These are phyloP conservation scores for Claviceps africana DNA, from an alignment of 2,329 filamentous ascomycete species.

Conservation along the genomic window DNA sequence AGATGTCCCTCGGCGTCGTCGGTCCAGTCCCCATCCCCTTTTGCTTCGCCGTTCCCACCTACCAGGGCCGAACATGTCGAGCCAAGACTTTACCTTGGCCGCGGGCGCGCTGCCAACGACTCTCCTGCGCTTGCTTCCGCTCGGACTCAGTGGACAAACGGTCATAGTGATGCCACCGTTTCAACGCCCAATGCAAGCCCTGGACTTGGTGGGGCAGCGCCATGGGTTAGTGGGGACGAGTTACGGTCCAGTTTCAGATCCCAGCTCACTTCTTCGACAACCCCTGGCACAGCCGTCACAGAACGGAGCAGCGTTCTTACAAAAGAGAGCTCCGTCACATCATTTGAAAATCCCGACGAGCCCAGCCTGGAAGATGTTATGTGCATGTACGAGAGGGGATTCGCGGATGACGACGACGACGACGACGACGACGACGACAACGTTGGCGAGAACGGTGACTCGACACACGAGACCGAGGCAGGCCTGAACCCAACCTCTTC, in stretches of 20 bases:
- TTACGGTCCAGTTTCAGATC: slow-evolving; percentile 42
- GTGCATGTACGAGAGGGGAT: slow-evolving; percentile 53
- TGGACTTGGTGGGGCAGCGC: slow-evolving; percentile 21
- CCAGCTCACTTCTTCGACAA: slow-evolving; percentile 38
- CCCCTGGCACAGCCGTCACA: slow-evolving; percentile 51
- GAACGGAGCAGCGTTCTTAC: slow-evolving; percentile 73
- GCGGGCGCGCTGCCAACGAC: slow-evolving; percentile 16
- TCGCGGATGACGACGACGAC: slow-evolving; percentile 31
- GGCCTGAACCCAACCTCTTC: slow-evolving; percentile 5
- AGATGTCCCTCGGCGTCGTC: slow-evolving; percentile 35
- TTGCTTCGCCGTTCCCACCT: slow-evolving; percentile 27
- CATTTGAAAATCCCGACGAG: slow-evolving; percentile 39
- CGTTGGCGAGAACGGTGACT: slow-evolving; percentile 14
- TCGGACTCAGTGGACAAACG: slow-evolving; percentile 14
- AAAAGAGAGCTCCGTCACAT: slow-evolving; percentile 63
- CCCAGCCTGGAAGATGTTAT: slow-evolving; percentile 55
- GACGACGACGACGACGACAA: slow-evolving; percentile 22
- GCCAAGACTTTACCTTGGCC: slow-evolving; percentile 11
- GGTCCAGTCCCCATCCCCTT: slow-evolving; percentile 30
- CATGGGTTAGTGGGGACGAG: slow-evolving; percentile 38
- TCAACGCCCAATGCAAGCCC: slow-evolving; percentile 19
- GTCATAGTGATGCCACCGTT: slow-evolving; percentile 22
- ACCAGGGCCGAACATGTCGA: slow-evolving; percentile 28
- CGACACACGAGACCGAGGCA: slow-evolving; percentile 1
- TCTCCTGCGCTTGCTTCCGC: slow-evolving; percentile 13